phyloP scores from a whole-genome alignment of 2,329 filamentous ascomycete species.

The Fusarium fujikuroi region DNA sequence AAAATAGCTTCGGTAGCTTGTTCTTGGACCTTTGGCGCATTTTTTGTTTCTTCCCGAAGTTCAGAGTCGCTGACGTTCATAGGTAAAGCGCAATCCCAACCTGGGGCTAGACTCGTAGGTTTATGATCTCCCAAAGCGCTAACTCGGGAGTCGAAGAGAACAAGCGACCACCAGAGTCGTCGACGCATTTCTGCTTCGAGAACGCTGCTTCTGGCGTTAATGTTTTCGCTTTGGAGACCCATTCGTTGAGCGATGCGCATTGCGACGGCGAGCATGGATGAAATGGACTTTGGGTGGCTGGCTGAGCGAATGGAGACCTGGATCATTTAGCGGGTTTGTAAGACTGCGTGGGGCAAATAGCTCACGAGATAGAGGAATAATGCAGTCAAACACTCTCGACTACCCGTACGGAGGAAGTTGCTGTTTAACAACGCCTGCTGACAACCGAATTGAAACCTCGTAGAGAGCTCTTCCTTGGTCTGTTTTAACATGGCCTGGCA shows the following conservation, averaged over 20 bases:
- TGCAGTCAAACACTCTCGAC: slow-evolving; percentile 66
- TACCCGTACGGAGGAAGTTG: slow-evolving; percentile 59
- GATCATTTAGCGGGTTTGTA: not conserved
- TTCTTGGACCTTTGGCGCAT: slow-evolving; percentile 41
- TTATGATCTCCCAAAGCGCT: slow-evolving; percentile 60
- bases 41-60: slow-evolving; percentile 54
- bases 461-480: slow-evolving; percentile 54
- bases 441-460: slow-evolving; percentile 59
- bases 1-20: slow-evolving; percentile 57
- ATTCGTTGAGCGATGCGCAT: slow-evolving; percentile 68
- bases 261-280: slow-evolving; percentile 62
- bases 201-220: slow-evolving; percentile 32
- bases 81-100: slow-evolving; percentile 56
- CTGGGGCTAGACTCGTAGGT: slow-evolving; percentile 44
- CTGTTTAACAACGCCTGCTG: slow-evolving; percentile 65
- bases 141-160: slow-evolving; percentile 66
- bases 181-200: slow-evolving; percentile 70
- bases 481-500: slow-evolving; percentile 56
- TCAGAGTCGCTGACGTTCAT: slow-evolving; percentile 60
- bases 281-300: slow-evolving; percentile 62
- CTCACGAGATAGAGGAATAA: slow-evolving; percentile 66
- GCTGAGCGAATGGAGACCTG: slow-evolving; percentile 59
- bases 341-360: not conserved
- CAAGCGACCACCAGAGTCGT: slow-evolving; percentile 70
- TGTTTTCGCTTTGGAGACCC: slow-evolving; percentile 63